Evolutionary conservation across 768 basidiomycete genomes (phyloP).

Genomic region (Mycena galericulata): DNA sequence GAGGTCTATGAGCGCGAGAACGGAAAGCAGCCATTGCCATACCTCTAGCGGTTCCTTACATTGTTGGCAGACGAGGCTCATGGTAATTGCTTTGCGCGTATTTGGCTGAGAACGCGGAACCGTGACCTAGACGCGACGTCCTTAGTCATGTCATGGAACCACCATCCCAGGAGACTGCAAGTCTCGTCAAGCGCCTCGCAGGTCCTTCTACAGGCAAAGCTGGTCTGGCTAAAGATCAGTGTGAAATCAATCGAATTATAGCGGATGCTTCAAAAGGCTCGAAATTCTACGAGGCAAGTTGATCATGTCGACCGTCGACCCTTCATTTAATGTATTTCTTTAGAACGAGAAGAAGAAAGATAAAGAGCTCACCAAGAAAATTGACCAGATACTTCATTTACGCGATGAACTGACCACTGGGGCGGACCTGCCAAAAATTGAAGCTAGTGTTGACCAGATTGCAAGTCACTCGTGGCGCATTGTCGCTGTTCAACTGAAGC

Average conservation of each 20-base stretch:
- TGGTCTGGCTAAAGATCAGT: slow-evolving; percentile 82
- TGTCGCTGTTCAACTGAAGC: slow-evolving; percentile 5
- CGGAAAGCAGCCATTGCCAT: slow-evolving; percentile 21
- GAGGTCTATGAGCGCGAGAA: slow-evolving; percentile 24
- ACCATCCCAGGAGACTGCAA: slow-evolving; percentile 72
- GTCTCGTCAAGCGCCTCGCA: slow-evolving; percentile 83
- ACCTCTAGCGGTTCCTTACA: slow-evolving; percentile 94
- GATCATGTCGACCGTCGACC: not conserved
- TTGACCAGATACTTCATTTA: slow-evolving; percentile 74
- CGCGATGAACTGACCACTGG: slow-evolving; percentile 72
- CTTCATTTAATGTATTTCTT: slow-evolving; percentile 9
- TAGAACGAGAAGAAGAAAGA: slow-evolving; percentile 94
- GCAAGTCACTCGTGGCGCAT: slow-evolving; percentile 54
- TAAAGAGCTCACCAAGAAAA: slow-evolving; percentile 83
- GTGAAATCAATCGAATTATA: slow-evolving; percentile 89
- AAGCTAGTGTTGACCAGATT: slow-evolving; percentile 74
- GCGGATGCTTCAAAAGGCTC: slow-evolving; percentile 94
- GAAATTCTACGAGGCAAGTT: slow-evolving; percentile 85
- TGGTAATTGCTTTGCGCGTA: too few relatives aligned
- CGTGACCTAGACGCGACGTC: slow-evolving; percentile 13
- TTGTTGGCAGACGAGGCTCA: slow-evolving; percentile 79
- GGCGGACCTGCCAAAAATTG: slow-evolving; percentile 69
- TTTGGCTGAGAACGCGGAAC: too few relatives aligned
- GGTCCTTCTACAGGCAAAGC: slow-evolving; percentile 93
- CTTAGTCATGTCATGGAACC: slow-evolving; percentile 26